Conservation (phyloP, 331 rosid genomes). For the Rhamnella rubrinervis region DNA sequence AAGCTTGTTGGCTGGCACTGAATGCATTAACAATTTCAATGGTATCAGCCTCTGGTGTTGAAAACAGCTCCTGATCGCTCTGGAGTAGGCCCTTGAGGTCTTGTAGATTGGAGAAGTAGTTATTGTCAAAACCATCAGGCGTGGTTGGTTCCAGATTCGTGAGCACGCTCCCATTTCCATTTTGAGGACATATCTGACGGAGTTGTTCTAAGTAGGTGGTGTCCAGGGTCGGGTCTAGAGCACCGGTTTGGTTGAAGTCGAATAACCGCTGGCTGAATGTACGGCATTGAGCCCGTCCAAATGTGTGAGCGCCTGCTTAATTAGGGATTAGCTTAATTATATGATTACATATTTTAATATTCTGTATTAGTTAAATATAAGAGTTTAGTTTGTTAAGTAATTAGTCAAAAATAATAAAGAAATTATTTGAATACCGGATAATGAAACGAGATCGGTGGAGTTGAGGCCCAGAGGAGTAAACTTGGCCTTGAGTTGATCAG, state of each 20-base stretch:
- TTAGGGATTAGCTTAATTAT: background rate
- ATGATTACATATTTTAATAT: background rate
- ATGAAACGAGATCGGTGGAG: slow-evolving; percentile 35
- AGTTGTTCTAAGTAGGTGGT: slow-evolving; percentile 18
- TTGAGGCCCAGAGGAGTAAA: slow-evolving; percentile 27
- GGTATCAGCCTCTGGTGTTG: slow-evolving; percentile 29
- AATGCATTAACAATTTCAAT: slow-evolving; percentile 27
- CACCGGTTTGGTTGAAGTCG: slow-evolving; percentile 14
- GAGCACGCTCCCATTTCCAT: background rate
- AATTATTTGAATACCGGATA: slow-evolving; percentile 26
- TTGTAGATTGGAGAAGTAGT: slow-evolving; percentile 39
- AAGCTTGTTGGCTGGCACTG: slow-evolving; percentile 24
- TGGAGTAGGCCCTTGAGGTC: slow-evolving; percentile 33
- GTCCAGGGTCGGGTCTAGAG: slow-evolving; percentile 26
- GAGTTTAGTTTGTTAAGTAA: background rate
- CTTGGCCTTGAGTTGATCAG: background rate
- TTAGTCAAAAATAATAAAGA: background rate
- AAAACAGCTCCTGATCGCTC: slow-evolving; percentile 33
- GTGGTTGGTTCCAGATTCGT: slow-evolving; percentile 28
- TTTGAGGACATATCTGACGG: slow-evolving; percentile 25
- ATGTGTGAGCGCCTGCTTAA: slow-evolving; percentile 38
- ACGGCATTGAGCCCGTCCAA: slow-evolving; percentile 29
- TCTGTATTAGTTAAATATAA: background rate
- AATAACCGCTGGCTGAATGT: slow-evolving; percentile 16
- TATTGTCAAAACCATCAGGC: slow-evolving; percentile 28